Percentiles rank a stretch among this genome's conserved stretches.
These are phyloP conservation scores for Metschnikowia drakensbergensis DNA, from an alignment of 805 yeast species.

Conservation along the genomic window DNA sequence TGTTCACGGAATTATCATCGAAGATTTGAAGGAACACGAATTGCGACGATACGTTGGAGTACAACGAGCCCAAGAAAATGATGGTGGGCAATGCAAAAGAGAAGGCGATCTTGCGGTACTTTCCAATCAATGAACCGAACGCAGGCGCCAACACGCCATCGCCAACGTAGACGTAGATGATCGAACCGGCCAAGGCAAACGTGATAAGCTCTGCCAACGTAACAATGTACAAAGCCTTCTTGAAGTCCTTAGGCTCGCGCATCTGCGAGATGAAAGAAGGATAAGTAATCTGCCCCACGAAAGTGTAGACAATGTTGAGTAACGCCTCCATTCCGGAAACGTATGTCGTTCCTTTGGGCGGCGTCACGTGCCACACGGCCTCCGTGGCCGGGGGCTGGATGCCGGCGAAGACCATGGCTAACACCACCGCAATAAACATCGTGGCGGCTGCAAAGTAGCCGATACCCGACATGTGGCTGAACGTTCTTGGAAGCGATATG, in stretches of 20 bases:
- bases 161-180: slow-evolving; percentile 58
- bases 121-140: slow-evolving; percentile 47
- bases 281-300: slow-evolving; percentile 61
- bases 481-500: slow-evolving; percentile 54
- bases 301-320: slow-evolving; percentile 57
- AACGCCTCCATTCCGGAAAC: slow-evolving; percentile 54
- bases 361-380: slow-evolving; percentile 30
- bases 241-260: slow-evolving; percentile 55
- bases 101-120: slow-evolving; percentile 51
- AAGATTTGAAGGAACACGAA: slow-evolving; percentile 49
- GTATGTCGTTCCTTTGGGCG: slow-evolving; percentile 49
- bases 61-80: slow-evolving; percentile 52
- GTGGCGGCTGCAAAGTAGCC: slow-evolving; percentile 54
- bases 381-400: slow-evolving; percentile 41
- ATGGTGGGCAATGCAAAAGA: slow-evolving; percentile 61
- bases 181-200: slow-evolving; percentile 53
- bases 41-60: slow-evolving; percentile 52
- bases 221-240: slow-evolving; percentile 51
- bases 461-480: slow-evolving; percentile 47
- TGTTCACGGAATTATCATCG: slow-evolving; percentile 38
- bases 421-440: slow-evolving; percentile 53
- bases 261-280: slow-evolving; percentile 61
- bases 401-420: slow-evolving; percentile 53
- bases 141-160: slow-evolving; percentile 57
- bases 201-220: slow-evolving; percentile 47